Evolutionary conservation across 192 early-diverging fungal genomes (phyloP), one percentile per base, ranked within the genome.

Genomic region (Thamnidium elegans): DNA sequence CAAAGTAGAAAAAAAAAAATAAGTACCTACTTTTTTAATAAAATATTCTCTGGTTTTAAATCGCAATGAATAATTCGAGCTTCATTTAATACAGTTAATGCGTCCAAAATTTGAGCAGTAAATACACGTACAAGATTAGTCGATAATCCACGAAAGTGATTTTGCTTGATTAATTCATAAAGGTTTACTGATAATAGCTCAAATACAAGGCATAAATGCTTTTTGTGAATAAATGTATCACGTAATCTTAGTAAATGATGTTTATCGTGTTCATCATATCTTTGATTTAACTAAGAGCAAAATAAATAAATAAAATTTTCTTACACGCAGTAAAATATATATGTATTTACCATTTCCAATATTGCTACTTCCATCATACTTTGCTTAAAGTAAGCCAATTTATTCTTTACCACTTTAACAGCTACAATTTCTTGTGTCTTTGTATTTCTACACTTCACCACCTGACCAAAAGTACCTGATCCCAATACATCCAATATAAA

Each of bases 331-430:
- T 95, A 95, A 15, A 3, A 13, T 11, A 19, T 58, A 14, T 21
- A 13, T 44, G 9, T 26, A 14, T 8, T 30, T 20, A 91, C 89
- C 77, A 92, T 71, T 48, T 94, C 87, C 31, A 99, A 81, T 67
- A 99, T 96, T 11, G 91, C 87, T 7, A 97, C 92, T 81, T 99
- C 97, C 82, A 97, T 90, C 82, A 97, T 85, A 66, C 92, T 93
- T 77, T 99, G 97, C 74, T 95, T 94, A 78, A 94, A 96, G 76
- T 97, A 99, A 4, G 97, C 95, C 0, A 86, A 84, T 75, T 95
- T 96, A 78, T 99, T 99, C 71, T 99, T 99, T 62, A 99, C 95
- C 26, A 99, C 94, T 78, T 99, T 99, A 50, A 97, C 88, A 17
- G 95, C 97, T 32, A 95, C 88, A 19, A 90, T 77, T 45, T 92